A percentile compares a stretch with the other conserved stretches of the same genome.
phyloP scores from a whole-genome alignment of 805 yeast genomes.

The Nakazawaea anatomiae region DNA sequence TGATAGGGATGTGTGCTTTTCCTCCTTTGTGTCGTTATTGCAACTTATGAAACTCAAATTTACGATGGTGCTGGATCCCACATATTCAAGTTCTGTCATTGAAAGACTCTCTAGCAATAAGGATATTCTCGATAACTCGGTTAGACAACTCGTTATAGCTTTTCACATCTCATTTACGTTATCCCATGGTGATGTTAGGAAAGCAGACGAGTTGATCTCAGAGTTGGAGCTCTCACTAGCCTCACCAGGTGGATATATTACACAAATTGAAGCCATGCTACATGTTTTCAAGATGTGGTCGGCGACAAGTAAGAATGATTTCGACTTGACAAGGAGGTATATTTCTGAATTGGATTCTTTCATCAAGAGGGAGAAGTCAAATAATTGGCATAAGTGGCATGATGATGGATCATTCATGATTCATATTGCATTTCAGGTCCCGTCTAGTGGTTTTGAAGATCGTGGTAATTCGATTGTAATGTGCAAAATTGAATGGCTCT shows the following conservation, averaged over 20 bases:
- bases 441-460: not conserved
- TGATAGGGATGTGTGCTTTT: conserved; percentile 9
- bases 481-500: conserved; percentile 32
- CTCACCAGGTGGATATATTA: conserved; percentile 6
- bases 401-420: conserved; percentile 23
- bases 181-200: conserved; percentile 22
- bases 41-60: conserved; percentile 25
- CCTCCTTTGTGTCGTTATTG: conserved; percentile 23
- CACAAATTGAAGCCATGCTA: conserved; percentile 30
- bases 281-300: conserved; percentile 21
- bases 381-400: conserved; percentile 23
- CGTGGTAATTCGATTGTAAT: conserved; percentile 14
- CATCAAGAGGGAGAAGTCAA: conserved; percentile 17
- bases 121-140: conserved; percentile 8
- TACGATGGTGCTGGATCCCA: conserved; percentile 22
- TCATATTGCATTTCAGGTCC: not conserved
- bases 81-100: conserved; percentile 20
- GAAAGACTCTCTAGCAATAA: conserved; percentile 6
- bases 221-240: conserved; percentile 13
- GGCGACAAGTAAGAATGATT: conserved; percentile 24
- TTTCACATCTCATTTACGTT: conserved; percentile 26
- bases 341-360: conserved; percentile 21
- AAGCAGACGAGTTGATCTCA: conserved; percentile 15
- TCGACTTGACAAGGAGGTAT: conserved; percentile 17
- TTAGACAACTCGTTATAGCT: conserved; percentile 21